A percentile compares a stretch with the other conserved stretches of the same genome.
These are phyloP conservation scores for Rhizomucor miehei DNA, from an alignment of 371 early-diverging fungal genomes.

Conservation along the genomic window DNA sequence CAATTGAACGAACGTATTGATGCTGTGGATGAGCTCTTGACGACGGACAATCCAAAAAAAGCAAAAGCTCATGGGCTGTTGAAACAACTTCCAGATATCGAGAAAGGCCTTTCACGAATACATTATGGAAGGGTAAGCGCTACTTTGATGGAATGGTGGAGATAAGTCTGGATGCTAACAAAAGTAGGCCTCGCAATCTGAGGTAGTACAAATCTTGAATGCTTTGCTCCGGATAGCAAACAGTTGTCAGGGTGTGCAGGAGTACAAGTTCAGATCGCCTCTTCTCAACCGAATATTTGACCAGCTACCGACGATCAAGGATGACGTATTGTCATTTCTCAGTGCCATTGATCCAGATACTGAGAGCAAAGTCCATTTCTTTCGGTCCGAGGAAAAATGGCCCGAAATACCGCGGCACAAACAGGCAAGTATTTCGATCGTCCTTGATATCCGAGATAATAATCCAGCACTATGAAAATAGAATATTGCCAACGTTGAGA, in stretches of 20 bases:
- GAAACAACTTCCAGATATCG: constrained; percentile 65
- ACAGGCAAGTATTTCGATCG: constrained; percentile 26
- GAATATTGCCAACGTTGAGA: constrained; percentile 51
- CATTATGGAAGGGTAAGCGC: constrained; percentile 60
- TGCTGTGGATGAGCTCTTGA: constrained; percentile 66
- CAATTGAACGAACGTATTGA: constrained; percentile 66
- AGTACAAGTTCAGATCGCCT: constrained; percentile 25
- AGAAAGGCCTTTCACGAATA: constrained; percentile 72
- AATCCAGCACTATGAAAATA: constrained; percentile 9
- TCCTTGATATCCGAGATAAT: no score
- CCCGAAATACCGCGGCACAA: constrained; percentile 52
- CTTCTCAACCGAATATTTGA: constrained; percentile 37
- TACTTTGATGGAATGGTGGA: not conserved
- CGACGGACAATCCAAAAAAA: constrained; percentile 23
- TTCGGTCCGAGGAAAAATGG: constrained; percentile 48
- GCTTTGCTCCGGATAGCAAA: constrained; percentile 47
- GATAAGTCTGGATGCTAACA: no score
- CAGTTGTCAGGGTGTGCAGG: constrained; percentile 16
- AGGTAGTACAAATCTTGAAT: constrained; percentile 51
- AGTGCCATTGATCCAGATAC: constrained; percentile 40
- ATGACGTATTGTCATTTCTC: constrained; percentile 33
- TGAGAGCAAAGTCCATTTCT: constrained; percentile 48
- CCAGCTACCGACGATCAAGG: constrained; percentile 34
- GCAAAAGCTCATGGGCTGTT: constrained; percentile 24
- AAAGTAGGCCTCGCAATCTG: constrained; percentile 55